Percentiles rank a stretch among this genome's conserved stretches.
These are phyloP conservation scores for Zalerion maritima DNA, from an alignment of 495 filamentous ascomycete species.

Conservation along the genomic window DNA sequence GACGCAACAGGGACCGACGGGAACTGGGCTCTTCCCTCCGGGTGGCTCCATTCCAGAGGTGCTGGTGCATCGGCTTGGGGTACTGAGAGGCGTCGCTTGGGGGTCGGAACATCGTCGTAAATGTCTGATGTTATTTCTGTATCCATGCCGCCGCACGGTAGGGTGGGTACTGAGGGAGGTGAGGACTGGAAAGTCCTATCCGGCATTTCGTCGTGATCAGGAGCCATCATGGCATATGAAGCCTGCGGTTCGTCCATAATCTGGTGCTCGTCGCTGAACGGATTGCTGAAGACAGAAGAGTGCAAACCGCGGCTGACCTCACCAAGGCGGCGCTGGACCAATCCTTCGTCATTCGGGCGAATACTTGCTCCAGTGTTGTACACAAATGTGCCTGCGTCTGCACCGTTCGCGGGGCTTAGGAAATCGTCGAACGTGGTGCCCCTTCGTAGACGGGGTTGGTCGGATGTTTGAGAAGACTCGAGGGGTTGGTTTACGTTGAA, in stretches of 20 bases:
- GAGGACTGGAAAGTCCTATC: no score
- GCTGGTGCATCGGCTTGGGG: slow-evolving; percentile 2
- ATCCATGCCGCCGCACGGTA: no score
- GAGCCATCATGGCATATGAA: slow-evolving; percentile 20
- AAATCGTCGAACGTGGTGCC: slow-evolving; percentile 41
- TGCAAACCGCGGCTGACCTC: slow-evolving; percentile 35
- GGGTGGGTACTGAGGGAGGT: no score
- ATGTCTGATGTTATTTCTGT: no score
- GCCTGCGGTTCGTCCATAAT: slow-evolving; percentile 33
- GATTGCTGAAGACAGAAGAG: slow-evolving; percentile 40
- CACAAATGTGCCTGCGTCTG: slow-evolving; percentile 33
- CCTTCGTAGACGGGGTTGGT: no score
- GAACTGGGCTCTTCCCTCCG: no score
- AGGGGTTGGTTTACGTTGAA: slow-evolving; percentile 2
- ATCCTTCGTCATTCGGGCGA: slow-evolving; percentile 17
- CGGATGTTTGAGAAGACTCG: no score
- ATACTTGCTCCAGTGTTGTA: slow-evolving; percentile 33
- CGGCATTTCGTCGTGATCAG: slow-evolving; percentile 29
- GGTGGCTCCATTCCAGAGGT: no score
- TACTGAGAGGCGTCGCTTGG: slow-evolving; percentile 5
- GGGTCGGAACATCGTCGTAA: slow-evolving; percentile 4
- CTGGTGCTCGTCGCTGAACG: slow-evolving; percentile 42
- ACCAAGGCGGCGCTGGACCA: slow-evolving; percentile 29
- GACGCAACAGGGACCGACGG: background rate
- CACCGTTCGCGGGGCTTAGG: slow-evolving; percentile 24